A percentile compares a stretch with the other conserved stretches of the same genome.
Conservation (phyloP, 208 protist species). For the Lotmaria passim region DNA sequence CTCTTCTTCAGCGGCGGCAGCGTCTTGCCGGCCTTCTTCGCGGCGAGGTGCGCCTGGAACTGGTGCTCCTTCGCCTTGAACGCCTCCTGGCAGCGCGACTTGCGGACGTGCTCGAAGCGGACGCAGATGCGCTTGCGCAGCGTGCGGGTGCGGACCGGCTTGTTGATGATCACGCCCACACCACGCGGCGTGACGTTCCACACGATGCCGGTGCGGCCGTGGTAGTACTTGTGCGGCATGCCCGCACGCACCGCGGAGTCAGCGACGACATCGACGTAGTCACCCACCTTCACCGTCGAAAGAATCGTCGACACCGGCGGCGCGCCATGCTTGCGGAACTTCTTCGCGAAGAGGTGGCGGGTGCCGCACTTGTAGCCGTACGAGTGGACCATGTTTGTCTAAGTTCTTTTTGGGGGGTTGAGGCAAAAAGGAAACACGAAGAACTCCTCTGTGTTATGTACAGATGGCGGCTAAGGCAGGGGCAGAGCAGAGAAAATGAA, state of each 20-base stretch:
- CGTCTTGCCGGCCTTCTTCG: slow-evolving; percentile 86
- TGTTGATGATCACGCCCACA: slow-evolving; percentile 99
- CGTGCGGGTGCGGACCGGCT: slow-evolving; percentile 97
- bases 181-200: slow-evolving; percentile 99
- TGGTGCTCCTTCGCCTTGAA: slow-evolving; percentile 88
- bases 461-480: slow-evolving; percentile 10
- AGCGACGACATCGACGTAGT: slow-evolving; percentile 99
- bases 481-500: slow-evolving; percentile 24
- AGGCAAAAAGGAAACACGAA: neutral
- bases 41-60: slow-evolving; percentile 70
- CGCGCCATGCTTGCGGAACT: slow-evolving; percentile 96
- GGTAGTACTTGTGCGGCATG: slow-evolving; percentile 99
- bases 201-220: slow-evolving; percentile 99
- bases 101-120: slow-evolving; percentile 99
- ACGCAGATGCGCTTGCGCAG: slow-evolving; percentile 99
- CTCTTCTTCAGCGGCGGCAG: slow-evolving; percentile 76
- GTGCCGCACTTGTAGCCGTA: slow-evolving; percentile 98
- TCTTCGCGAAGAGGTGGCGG: slow-evolving; percentile 97
- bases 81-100: slow-evolving; percentile 92
- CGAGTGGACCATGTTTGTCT: slow-evolving; percentile 87
- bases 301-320: slow-evolving; percentile 96
- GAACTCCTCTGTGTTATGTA: slow-evolving; percentile 5
- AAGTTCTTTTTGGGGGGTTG: slow-evolving; percentile 11
- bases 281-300: slow-evolving; percentile 97
- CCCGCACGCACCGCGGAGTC: slow-evolving; percentile 99